These are phyloP conservation scores for Casuarina equisetifolia DNA, from an alignment of 306 rosid genomes.

Conservation along the genomic window DNA sequence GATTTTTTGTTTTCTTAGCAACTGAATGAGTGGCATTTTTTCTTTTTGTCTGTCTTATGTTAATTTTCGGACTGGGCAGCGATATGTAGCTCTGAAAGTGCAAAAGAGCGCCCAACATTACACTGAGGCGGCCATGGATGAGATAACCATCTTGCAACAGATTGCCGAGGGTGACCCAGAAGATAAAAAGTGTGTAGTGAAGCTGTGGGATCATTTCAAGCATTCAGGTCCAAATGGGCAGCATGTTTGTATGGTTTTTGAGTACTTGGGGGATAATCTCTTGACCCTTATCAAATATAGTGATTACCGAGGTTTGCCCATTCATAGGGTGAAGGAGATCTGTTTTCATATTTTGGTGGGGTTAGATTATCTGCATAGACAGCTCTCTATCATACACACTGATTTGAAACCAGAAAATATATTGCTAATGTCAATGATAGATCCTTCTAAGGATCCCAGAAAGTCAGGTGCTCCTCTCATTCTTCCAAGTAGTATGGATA, in stretches of 20 bases:
- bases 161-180: constrained; percentile 82
- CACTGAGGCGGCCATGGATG: constrained; percentile 96
- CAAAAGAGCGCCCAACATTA: constrained; percentile 99
- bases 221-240: constrained; percentile 96
- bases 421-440: constrained; percentile 70
- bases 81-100: constrained; percentile 88
- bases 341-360: constrained; percentile 87
- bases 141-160: constrained; percentile 89
- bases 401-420: constrained; percentile 95
- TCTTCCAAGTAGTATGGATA: constrained; percentile 62
- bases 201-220: constrained; percentile 94
- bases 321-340: constrained; percentile 81
- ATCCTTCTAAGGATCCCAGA: constrained; percentile 80
- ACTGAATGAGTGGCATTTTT: constrained; percentile 4
- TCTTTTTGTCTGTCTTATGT: constrained; percentile 7
- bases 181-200: constrained; percentile 87
- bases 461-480: constrained; percentile 65
- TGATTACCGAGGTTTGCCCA: constrained; percentile 83
- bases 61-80: constrained; percentile 44
- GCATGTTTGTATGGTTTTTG: constrained; percentile 96
- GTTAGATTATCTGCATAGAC: constrained; percentile 90
- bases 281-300: constrained; percentile 82
- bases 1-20: background rate
- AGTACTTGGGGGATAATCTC: constrained; percentile 91
- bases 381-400: constrained; percentile 91